Evolutionary conservation across 2,329 filamentous ascomycete genomes (phyloP).

Genomic region (Hypoxylon sp.): DNA sequence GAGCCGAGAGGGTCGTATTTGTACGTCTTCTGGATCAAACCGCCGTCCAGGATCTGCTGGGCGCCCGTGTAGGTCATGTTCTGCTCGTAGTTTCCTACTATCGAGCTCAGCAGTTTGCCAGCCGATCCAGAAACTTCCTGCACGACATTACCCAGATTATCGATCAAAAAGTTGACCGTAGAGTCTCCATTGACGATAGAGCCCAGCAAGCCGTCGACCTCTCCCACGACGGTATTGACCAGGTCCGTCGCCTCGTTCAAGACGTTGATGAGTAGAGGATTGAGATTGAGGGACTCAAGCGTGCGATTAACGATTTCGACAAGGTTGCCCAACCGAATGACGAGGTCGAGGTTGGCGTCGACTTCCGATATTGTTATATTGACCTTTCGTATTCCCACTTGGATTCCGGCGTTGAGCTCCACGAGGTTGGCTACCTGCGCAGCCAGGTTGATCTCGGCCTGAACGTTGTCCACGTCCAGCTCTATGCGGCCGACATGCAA

Average conservation of each 20-base stretch:
- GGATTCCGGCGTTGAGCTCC: constrained; percentile 60
- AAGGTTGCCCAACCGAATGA: constrained; percentile 66
- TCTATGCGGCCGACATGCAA: constrained; percentile 67
- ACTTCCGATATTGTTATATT: constrained; percentile 70
- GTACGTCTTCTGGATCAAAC: constrained; percentile 56
- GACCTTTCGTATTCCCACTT: constrained; percentile 58
- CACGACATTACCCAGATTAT: constrained; percentile 70
- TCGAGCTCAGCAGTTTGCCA: constrained; percentile 54
- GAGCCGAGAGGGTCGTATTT: constrained; percentile 55
- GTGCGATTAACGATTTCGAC: constrained; percentile 69
- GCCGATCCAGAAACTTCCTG: constrained; percentile 62
- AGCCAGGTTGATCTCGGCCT: constrained; percentile 66
- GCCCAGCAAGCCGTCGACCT: constrained; percentile 65
- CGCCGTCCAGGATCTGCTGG: constrained; percentile 45
- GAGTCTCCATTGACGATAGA: constrained; percentile 64
- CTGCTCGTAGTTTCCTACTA: constrained; percentile 64
- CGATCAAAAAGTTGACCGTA: constrained; percentile 63
- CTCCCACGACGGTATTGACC: constrained; percentile 62
- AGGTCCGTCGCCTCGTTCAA: constrained; percentile 62
- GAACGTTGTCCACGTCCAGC: constrained; percentile 65
- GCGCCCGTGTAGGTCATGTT: constrained; percentile 64
- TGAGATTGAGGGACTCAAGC: constrained; percentile 65
- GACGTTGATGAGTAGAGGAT: constrained; percentile 65
- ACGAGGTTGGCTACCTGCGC: constrained; percentile 67
- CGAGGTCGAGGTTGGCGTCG: constrained; percentile 64